Evolutionary conservation across 441 rosid species (phyloP).

Genomic region (Populus hybrid): DNA sequence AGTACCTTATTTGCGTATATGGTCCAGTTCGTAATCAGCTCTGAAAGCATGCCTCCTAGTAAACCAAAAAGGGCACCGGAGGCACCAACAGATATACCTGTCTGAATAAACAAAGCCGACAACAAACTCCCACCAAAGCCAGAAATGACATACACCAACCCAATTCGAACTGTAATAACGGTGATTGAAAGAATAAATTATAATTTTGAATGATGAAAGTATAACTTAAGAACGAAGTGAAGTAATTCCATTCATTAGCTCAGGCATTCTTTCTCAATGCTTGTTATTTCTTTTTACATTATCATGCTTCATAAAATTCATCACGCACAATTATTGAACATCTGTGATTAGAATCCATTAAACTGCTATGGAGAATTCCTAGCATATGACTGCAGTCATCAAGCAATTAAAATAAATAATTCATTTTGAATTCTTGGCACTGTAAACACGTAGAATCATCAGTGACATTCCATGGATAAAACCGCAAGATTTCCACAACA

Average conservation of each 20-base stretch:
- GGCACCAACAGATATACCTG: constrained; percentile 86
- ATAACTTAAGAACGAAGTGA: neutral
- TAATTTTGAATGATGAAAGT: neutral
- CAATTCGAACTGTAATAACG: constrained; percentile 63
- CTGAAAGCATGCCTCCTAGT: constrained; percentile 94
- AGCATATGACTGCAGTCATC: neutral
- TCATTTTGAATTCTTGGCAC: neutral
- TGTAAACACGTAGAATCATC: too few species aligned
- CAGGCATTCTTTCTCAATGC: neutral
- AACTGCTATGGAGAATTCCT: neutral
- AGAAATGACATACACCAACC: constrained; percentile 70
- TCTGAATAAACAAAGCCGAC: constrained; percentile 68
- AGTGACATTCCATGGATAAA: neutral
- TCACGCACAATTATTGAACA: neutral
- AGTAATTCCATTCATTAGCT: neutral
- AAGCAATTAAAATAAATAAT: neutral
- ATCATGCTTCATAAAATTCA: neutral
- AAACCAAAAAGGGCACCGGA: constrained; percentile 95
- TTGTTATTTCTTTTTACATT: too few species aligned
- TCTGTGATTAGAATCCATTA: neutral
- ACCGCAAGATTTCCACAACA: neutral
- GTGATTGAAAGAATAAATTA: constrained; percentile 7
- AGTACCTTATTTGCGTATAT: constrained; percentile 82
- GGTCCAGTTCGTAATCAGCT: constrained; percentile 88
- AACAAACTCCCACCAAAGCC: constrained; percentile 92